Evolutionary conservation across 139 green algal species (phyloP), one percentile per base, ranked within the genome.

Genomic region (Zygnema circumcarinatum): DNA sequence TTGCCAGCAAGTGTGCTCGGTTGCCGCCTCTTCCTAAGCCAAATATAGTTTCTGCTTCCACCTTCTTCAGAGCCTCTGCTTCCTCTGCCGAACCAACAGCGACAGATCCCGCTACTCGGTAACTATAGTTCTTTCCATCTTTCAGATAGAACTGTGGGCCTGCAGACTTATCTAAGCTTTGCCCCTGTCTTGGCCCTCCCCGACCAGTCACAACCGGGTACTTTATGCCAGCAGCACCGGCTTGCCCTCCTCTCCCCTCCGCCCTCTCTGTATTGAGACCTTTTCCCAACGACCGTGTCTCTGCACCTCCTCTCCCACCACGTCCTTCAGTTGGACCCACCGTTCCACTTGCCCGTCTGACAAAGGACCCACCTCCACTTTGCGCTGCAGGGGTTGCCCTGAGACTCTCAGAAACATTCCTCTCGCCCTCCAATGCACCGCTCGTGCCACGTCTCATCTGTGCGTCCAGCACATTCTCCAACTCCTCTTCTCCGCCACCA

Each of bases 101-200:
- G 35, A 81, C 67, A 29, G 85, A 41, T 47, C 85, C 85, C 7
- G 25, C 52, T 3, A 90, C 67, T 74, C 87, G 87, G 87, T 91
- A 91, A 82, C 81, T 91, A 74, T 91, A 91, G 25, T 89, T 89
- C 87, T 91, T 91, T 11, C 87, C 87, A 67, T 91, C 87, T 42
- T 91, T 91, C 35, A 89, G 74, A 40, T 89, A 91, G 67, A 91
- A 90, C 52, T 81, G 40, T 1, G 85, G 85, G 22, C 22, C 79
- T 1, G 22, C 35, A 32, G 35, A 32, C 11, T 67, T 38, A 16
- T 21, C 36, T 16, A 39, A 3, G 7, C 69, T 11, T 41, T 21
- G 2, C 41, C 41, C 79, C 75, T n/a, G 32, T 73, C 75, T 16
- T 11, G 40, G 67, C 7, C 79, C 79, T 36, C 41, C 41, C 29